Base-by-base conservation (phyloP, 1,139 yeast genomes). In the Pichia sp. region DNA sequence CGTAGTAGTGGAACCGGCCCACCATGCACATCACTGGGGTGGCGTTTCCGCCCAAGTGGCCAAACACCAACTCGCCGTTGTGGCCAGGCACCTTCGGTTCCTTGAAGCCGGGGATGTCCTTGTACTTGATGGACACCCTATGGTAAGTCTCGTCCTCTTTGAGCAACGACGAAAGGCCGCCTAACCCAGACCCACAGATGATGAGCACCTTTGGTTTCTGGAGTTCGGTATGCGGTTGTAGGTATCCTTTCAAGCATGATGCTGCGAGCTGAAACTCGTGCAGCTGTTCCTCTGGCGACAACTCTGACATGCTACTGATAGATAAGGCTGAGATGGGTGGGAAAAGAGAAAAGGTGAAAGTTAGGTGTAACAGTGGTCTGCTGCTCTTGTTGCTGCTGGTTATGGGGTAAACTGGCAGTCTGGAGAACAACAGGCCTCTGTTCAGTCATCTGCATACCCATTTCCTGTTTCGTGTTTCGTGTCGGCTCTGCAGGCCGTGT, bases 181-280 rank as follows among this genome's bases (percentile, higher is more conserved):
- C 96, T 15, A 93, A 76, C 0, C 98, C 98, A 4, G 97, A 89
- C 5, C 99, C 98, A 73, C 98, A 92, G 52, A 93, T 87, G 61
- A 93, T 86, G 64, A 92, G 80, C 1, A 82, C 85, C 56, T 82
- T 74, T 1, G 95, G 93, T 1, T 40, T n/a, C 13, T 52, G 50
- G 13, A 64, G 47, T 2, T 44, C 36, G 7, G 59, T 51, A 34
- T 49, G 48, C 2, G 46, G 34, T 26, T 51, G 13, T 32, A 55
- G 48, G 16, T 16, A 13, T 3, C 42, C 43, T 15, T 31, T 47
- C 5, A 56, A 23, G 43, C 10, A 51, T 0, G 49, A 7, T 43
- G 26, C 47, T 3, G 57, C 47, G 6, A 40, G 36, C 10, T 52
- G 32, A 23, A 56, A 51, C 19, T 56, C 53, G 8, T 19, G 36